Conservation (phyloP, 257 asterid genomes). For the Solanum tarijense region DNA sequence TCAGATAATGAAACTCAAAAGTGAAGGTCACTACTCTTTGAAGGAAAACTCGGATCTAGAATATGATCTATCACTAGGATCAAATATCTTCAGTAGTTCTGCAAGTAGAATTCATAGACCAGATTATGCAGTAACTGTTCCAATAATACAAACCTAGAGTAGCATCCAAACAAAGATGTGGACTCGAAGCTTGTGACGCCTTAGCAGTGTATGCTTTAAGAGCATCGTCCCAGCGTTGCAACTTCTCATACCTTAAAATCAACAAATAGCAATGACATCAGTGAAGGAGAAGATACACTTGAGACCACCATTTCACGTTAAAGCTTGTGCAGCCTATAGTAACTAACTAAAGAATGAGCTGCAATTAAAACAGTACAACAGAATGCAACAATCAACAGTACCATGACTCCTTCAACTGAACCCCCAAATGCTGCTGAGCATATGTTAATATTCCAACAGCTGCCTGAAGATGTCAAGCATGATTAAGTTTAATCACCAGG, state of each 20-base stretch:
- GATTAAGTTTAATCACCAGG: background rate
- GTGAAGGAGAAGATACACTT: background rate
- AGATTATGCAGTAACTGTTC: conserved; percentile 2
- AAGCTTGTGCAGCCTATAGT: background rate
- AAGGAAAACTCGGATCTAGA: background rate
- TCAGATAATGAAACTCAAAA: background rate
- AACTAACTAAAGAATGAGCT: background rate
- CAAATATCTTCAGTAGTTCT: background rate
- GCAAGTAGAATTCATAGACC: background rate
- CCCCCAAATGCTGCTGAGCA: conserved; percentile 91
- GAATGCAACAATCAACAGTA: conserved; percentile 18
- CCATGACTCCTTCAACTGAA: conserved; percentile 97
- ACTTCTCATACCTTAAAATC: conserved; percentile 74
- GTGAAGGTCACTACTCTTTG: background rate
- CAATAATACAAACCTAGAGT: conserved; percentile 64
- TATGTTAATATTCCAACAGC: conserved; percentile 95
- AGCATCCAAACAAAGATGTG: conserved; percentile 80
- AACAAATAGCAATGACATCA: background rate
- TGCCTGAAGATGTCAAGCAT: conserved; percentile 46
- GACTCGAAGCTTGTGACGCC: conserved; percentile 74
- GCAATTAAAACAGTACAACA: background rate
- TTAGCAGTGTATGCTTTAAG: conserved; percentile 93
- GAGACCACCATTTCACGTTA: background rate
- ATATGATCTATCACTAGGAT: background rate
- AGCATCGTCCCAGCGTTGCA: conserved; percentile 99